A percentile compares a stretch with the other conserved stretches of the same genome.
Evolutionary conservation across 2,329 filamentous ascomycete species (phyloP).

Genomic region (Aspergillus neotritici): DNA sequence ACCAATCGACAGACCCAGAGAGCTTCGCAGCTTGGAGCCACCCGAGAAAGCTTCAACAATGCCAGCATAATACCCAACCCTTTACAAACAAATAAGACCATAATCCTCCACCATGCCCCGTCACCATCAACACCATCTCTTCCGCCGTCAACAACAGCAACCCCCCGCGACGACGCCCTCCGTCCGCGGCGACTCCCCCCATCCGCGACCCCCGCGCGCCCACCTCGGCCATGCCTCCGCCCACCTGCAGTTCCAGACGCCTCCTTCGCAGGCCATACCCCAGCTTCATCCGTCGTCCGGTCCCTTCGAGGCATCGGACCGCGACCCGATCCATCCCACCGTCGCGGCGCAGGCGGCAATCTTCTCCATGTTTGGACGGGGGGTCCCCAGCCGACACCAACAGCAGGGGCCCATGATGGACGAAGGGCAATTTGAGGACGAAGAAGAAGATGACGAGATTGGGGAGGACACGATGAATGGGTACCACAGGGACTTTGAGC

Average conservation of each 20-base stretch:
- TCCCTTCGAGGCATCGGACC: conserved; percentile 12
- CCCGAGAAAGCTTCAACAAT: too few relatives aligned
- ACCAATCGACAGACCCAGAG: too few relatives aligned
- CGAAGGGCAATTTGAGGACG: conserved; percentile 13
- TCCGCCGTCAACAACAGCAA: neutral
- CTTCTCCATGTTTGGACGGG: conserved; percentile 16
- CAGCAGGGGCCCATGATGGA: conserved; percentile 4
- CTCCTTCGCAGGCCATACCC: conserved; percentile 25
- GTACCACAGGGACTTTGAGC: neutral
- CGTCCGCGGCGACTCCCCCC: conserved; percentile 5
- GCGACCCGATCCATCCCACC: conserved; percentile 17
- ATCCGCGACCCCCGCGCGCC: conserved; percentile 6
- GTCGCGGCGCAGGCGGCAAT: conserved; percentile 19
- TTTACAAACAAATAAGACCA: too few relatives aligned
- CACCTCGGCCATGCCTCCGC: conserved; percentile 11
- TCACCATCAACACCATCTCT: neutral
- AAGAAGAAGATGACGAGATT: conserved; percentile 13
- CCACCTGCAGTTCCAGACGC: conserved; percentile 28
- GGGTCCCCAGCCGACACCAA: conserved; percentile 7
- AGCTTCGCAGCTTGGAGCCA: too few relatives aligned
- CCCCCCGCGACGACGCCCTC: neutral
- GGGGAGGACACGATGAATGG: conserved; percentile 8
- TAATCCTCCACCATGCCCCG: too few relatives aligned
- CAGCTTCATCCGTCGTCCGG: conserved; percentile 24
- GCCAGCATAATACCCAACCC: too few relatives aligned